A percentile compares a stretch with the other conserved stretches of the same genome.
phyloP scores from a whole-genome alignment of 345 rosid genomes.

The Turnera subulata region DNA sequence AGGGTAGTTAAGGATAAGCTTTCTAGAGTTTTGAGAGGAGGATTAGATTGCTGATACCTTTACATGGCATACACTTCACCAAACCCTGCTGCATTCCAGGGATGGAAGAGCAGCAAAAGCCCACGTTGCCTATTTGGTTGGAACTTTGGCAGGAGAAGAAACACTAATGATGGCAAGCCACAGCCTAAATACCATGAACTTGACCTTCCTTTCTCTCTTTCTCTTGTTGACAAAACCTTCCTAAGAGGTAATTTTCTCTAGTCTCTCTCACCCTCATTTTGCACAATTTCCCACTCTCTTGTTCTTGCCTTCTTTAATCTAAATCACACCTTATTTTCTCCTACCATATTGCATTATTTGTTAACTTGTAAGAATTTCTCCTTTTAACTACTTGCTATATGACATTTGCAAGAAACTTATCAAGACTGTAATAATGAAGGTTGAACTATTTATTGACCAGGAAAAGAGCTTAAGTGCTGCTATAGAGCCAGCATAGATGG shows the following conservation, averaged over 20 bases:
- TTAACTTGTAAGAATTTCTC: background rate
- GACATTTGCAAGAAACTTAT: background rate
- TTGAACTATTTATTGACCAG: slow-evolving; percentile 23
- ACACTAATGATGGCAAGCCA: slow-evolving; percentile 24
- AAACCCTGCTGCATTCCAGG: slow-evolving; percentile 24
- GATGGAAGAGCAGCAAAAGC: slow-evolving; percentile 18
- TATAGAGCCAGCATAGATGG: slow-evolving; percentile 73
- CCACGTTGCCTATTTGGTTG: slow-evolving; percentile 51
- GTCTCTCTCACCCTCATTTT: slow-evolving; percentile 4
- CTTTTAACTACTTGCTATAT: background rate
- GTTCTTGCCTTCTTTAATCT: background rate
- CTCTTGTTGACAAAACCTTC: slow-evolving; percentile 65
- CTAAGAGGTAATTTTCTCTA: slow-evolving; percentile 39
- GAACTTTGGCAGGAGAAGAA: slow-evolving; percentile 44
- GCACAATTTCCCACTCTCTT: slow-evolving; percentile 1
- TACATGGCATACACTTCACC: slow-evolving; percentile 50
- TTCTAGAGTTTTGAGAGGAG: too few species aligned
- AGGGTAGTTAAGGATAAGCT: too few species aligned
- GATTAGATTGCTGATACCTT: too few species aligned
- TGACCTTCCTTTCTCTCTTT: slow-evolving; percentile 58
- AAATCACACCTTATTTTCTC: background rate
- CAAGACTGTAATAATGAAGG: background rate
- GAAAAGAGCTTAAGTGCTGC: slow-evolving; percentile 73
- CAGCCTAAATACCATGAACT: slow-evolving; percentile 42
- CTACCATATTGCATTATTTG: background rate